Base-by-base conservation (phyloP, 2,329 filamentous ascomycete genomes). In the Paramyrothecium roridum region DNA sequence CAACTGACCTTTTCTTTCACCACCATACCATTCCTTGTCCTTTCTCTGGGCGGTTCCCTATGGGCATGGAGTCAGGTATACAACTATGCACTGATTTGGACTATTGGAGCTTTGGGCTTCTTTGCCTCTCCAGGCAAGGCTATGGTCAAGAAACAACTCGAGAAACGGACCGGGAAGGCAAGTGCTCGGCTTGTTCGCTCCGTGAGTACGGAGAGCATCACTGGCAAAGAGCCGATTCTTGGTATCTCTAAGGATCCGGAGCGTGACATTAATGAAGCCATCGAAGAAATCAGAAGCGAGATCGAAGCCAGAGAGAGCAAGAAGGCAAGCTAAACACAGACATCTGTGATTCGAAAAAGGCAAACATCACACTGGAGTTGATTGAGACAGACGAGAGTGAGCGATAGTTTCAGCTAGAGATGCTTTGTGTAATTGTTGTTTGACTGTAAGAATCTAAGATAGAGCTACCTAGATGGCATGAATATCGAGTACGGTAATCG, bases 1-100 rank as follows among this genome's bases (percentile, higher is more conserved):
- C 93, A 96, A 70, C 68, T 88, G n/a, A 84, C 85, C 2, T 92
- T 98, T 71, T 87, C 88, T 49, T 99, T 96, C 72, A 84, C 85
- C 52, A 90, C 87, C 1, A 82, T 88, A 1, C 95, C 95, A 0
- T 99, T 99, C 73, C 82, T 97, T 48, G 78, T 97, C 43, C 87
- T 99, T 22, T 80, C 80, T 21, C 85, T 97, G 60, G 74, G 78
- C 19, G 82, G 85, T 57, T 93, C 88, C 11, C 72, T 96, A 46
- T 76, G 80, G 2, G 87, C 90, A 56, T 99, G 95, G 95, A 75
- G 84, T 0, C 85, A 90, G 46, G 89, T 97, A 37, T 95, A 96
- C 75, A 98, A 92, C 76, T 99, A 96, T 73, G 86, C 84, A 33
- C 78, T 95, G 54, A 67, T 93, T 58, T 87, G 86, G 61, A 89